phyloP scores from a whole-genome alignment of 192 early-diverging fungal genomes.

The Spizellomyces sp. region DNA sequence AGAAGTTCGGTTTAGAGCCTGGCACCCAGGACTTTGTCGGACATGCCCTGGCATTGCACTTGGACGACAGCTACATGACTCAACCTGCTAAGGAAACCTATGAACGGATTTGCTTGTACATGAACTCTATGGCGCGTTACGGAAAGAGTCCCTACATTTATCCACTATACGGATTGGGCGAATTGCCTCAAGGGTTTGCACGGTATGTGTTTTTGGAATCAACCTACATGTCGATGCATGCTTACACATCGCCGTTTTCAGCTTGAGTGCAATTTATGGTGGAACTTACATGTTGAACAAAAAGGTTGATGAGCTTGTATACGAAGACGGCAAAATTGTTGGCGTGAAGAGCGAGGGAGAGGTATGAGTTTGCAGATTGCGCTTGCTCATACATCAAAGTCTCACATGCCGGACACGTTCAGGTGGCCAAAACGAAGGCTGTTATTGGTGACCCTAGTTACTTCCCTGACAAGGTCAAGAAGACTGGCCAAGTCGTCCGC shows the following conservation, averaged over 20 bases:
- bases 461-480: constrained; percentile 77
- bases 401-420: not conserved
- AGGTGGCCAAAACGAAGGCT: constrained; percentile 76
- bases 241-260: constrained; percentile 32
- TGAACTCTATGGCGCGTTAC: constrained; percentile 86
- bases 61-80: constrained; percentile 78
- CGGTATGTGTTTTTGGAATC: constrained; percentile 26
- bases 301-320: constrained; percentile 87
- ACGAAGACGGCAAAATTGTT: constrained; percentile 78
- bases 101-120: constrained; percentile 90
- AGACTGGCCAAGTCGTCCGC: constrained; percentile 85
- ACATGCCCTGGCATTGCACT: constrained; percentile 93
- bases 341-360: constrained; percentile 92
- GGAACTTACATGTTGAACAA: constrained; percentile 99
- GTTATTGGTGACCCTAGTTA: constrained; percentile 99
- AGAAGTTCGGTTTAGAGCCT: constrained; percentile 87
- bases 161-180: constrained; percentile 96
- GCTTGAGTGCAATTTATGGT: constrained; percentile 95
- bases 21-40: constrained; percentile 98
- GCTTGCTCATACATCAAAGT: not conserved
- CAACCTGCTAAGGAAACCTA: constrained; percentile 81
- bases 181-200: constrained; percentile 98
- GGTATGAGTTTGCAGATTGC: constrained; percentile 35
- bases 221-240: not conserved
- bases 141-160: constrained; percentile 99